Conservation (phyloP, 352 stramenopile genomes). For the Globisporangium orthogonon region DNA sequence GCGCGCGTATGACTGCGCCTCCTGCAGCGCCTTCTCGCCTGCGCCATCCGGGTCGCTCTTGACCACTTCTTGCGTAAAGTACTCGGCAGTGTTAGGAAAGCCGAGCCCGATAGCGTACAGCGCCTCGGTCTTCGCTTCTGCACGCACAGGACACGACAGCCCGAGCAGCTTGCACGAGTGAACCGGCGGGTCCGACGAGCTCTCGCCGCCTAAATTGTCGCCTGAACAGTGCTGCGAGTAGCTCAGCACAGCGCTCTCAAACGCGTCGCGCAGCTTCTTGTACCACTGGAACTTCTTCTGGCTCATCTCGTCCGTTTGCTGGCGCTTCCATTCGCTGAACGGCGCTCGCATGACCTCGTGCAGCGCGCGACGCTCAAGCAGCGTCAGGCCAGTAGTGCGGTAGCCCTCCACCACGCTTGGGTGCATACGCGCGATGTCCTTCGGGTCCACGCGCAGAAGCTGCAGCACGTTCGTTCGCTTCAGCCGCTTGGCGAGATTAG, state of each 20-base stretch:
- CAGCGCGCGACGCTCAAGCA: constrained; percentile 85
- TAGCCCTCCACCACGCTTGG: constrained; percentile 65
- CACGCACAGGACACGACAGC: constrained; percentile 41
- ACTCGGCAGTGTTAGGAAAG: constrained; percentile 39
- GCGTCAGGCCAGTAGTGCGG: constrained; percentile 52
- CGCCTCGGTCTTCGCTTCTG: constrained; percentile 28
- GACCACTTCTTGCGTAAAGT: constrained; percentile 47
- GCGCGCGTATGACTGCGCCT: constrained; percentile 43
- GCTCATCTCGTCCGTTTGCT: constrained; percentile 77
- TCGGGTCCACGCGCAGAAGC: constrained; percentile 65
- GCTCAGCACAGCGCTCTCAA: constrained; percentile 26
- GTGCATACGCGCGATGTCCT: constrained; percentile 78
- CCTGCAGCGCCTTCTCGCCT: constrained; percentile 49
- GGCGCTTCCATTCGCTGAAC: constrained; percentile 62
- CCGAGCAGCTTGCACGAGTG: constrained; percentile 37
- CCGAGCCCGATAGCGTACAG: constrained; percentile 46
- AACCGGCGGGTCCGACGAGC: background rate
- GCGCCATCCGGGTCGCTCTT: constrained; percentile 63
- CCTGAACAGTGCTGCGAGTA: constrained; percentile 21
- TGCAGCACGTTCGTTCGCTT: constrained; percentile 89
- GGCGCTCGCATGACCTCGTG: constrained; percentile 60
- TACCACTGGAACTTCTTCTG: constrained; percentile 81
- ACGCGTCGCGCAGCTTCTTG: constrained; percentile 66
- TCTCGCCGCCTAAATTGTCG: background rate
- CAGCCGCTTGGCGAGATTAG: constrained; percentile 68